Evolutionary conservation across 208 protist species (phyloP).

Genomic region (Leishmania aethiopica): DNA sequence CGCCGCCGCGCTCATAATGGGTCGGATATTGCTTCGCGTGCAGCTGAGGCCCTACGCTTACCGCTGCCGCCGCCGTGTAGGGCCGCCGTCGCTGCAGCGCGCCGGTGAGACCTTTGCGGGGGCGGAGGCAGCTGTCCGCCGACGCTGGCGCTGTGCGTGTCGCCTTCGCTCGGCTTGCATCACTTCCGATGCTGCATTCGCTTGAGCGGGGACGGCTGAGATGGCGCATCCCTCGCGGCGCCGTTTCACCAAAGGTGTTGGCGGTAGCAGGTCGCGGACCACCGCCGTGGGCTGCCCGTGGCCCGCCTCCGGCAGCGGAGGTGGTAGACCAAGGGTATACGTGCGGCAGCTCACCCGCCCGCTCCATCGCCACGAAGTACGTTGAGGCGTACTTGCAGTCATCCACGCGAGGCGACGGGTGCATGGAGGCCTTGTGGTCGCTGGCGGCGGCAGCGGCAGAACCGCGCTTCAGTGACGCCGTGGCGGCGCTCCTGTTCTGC

Average conservation of each 20-base stretch:
- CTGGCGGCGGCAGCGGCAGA: not conserved
- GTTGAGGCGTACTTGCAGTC: slow-evolving; percentile 27
- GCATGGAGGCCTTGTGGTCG: not conserved
- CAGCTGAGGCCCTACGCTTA: not conserved
- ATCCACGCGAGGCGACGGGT: not conserved
- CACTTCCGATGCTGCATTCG: not conserved
- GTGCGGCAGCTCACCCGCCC: not conserved
- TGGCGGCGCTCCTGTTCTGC: not conserved
- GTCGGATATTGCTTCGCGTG: not conserved
- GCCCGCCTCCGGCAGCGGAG: not conserved
- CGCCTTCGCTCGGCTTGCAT: not conserved
- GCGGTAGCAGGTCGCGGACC: not conserved
- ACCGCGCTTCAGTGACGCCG: not conserved
- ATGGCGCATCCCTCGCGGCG: not conserved
- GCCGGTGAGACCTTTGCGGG: not conserved
- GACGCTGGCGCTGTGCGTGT: not conserved
- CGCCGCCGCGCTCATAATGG: no score
- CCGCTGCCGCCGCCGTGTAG: slow-evolving; percentile 1
- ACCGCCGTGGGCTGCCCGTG: not conserved
- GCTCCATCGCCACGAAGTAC: slow-evolving; percentile 30
- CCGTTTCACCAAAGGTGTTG: not conserved
- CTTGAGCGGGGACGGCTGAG: not conserved
- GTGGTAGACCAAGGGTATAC: not conserved
- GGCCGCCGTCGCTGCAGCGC: slow-evolving; percentile 1
- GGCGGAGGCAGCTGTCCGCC: not conserved